Base-by-base conservation (phyloP, 148 eudicot genomes). In the Simmondsia chinensis region DNA sequence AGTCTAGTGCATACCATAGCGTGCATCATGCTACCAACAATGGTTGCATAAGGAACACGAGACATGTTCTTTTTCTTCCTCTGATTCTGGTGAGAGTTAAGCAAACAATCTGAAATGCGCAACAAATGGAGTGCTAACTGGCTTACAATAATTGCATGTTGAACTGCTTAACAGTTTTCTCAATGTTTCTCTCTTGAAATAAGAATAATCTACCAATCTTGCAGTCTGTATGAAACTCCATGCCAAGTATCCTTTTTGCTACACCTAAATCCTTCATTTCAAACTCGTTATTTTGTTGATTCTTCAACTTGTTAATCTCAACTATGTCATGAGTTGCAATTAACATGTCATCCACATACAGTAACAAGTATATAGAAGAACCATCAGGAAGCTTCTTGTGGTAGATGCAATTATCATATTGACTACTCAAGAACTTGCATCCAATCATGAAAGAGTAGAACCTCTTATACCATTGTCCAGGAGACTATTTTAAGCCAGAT, bases 401-500 rank as follows among this genome's bases (percentile, higher is more conserved):
- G 32, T 53, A 53, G 1, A 41, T 22, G 42, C 39, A 53, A 20
- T 15, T 41, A 19, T 41, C 32, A 18, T 31, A 33, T 7, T 5
- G 22, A 5, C 31, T 48, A 19, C 12, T 18, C 1, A 28, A 2
- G 10, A 36, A 37, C 5, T 24, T 33, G 1, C 38, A 34, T 5
- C 17, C 11, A 17, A 27, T 37, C 56, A 53, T 20, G 16, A 53
- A 31, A n/a, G 48, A 9, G n/a, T 41, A 29, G 31, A 53, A 30
- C 28, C 4, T 15, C n/a, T 30, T 40, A 7, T 40, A 53, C 48
- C 48, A 53, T 15, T 40, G 48, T 10, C 48, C 20, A 4, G 16
- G 48, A 21, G 58, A 40, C 9, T 40, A 48, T n/a, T 42, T 53
- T 1, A 41, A 10, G 9, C 58, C 48, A 40, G 20, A 53, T 6